These are phyloP conservation scores for Draba incana DNA, from an alignment of 345 rosid genomes.

Conservation along the genomic window DNA sequence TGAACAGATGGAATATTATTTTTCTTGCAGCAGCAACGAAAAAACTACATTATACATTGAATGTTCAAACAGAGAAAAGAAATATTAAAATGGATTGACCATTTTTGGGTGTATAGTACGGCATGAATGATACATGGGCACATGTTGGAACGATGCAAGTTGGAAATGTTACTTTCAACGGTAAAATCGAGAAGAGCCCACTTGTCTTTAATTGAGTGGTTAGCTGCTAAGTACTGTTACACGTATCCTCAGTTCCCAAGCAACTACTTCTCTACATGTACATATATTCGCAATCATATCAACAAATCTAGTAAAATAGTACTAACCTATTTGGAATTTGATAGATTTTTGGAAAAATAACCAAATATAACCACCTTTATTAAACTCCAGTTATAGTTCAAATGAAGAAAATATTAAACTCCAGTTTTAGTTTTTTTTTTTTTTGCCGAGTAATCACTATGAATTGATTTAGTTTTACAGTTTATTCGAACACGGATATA, in stretches of 20 bases:
- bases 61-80: conserved; percentile 7
- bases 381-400: neutral
- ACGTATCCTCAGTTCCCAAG: conserved; percentile 16
- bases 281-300: conserved; percentile 18
- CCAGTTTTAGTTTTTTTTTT: no score
- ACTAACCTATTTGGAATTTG: neutral
- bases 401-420: no score
- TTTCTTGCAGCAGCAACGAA: neutral
- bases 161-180: conserved; percentile 23
- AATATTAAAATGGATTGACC: neutral
- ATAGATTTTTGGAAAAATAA: neutral
- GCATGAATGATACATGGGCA: neutral
- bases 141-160: conserved; percentile 24
- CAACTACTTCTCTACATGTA: conserved; percentile 9
- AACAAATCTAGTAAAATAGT: conserved; percentile 24
- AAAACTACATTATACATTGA: neutral
- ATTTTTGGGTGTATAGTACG: conserved; percentile 17
- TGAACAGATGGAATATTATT: no score
- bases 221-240: conserved; percentile 26
- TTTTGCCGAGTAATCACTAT: neutral
- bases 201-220: conserved; percentile 19
- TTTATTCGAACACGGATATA: no score
- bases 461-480: no score
- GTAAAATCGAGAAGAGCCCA: conserved; percentile 27
- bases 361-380: conserved; percentile 7